phyloP scores from a whole-genome alignment of 2,329 filamentous ascomycete species.

The Mycogone perniciosa region DNA sequence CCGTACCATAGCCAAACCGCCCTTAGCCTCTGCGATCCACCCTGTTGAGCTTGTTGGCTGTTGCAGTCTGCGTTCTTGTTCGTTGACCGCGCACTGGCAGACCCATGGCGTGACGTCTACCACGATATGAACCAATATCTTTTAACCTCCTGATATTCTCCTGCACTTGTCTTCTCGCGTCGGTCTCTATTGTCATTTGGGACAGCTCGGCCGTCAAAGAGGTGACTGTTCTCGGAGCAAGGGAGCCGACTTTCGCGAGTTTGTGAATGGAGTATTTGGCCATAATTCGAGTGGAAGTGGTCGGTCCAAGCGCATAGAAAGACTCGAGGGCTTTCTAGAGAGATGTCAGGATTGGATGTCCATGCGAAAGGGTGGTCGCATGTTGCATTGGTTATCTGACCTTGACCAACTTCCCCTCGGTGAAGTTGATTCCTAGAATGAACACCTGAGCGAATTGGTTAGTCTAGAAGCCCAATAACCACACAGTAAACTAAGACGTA shows the following conservation, averaged over 20 bases:
- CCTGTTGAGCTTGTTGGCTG: slow-evolving; percentile 55
- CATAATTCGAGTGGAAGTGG: slow-evolving; percentile 66
- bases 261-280: slow-evolving; percentile 86
- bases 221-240: slow-evolving; percentile 70
- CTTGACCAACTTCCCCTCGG: slow-evolving; percentile 75
- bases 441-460: slow-evolving; percentile 54
- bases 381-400: slow-evolving; percentile 39
- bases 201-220: slow-evolving; percentile 80
- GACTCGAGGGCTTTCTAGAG: slow-evolving; percentile 64
- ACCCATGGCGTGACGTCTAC: slow-evolving; percentile 85
- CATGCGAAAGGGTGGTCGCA: not conserved
- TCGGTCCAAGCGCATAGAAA: slow-evolving; percentile 80
- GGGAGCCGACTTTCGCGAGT: slow-evolving; percentile 66
- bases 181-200: slow-evolving; percentile 90
- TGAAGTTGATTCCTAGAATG: slow-evolving; percentile 81
- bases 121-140: slow-evolving; percentile 86
- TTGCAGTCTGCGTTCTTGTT: slow-evolving; percentile 68
- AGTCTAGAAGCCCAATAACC: not conserved
- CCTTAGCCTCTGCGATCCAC: slow-evolving; percentile 35
- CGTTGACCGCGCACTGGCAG: slow-evolving; percentile 86
- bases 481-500: slow-evolving; percentile 1
- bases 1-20: not conserved
- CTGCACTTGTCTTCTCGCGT: slow-evolving; percentile 67
- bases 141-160: slow-evolving; percentile 83
- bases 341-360: not conserved